Conservation (phyloP, 768 basidiomycete species). For the Albatrellus ellisii region DNA sequence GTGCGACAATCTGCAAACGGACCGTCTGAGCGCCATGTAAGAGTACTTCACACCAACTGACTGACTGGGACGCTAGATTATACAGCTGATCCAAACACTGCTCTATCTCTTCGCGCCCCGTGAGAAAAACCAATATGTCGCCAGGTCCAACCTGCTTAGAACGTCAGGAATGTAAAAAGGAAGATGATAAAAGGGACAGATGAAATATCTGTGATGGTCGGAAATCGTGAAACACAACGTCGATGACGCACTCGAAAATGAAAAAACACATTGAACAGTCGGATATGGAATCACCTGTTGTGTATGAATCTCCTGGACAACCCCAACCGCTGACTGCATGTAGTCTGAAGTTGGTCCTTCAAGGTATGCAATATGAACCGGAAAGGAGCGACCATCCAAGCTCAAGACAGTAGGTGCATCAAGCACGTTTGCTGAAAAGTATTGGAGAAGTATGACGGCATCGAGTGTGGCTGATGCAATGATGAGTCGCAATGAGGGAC, state of each 20-base stretch:
- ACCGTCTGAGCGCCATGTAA: slow-evolving; percentile 6
- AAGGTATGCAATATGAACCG: slow-evolving; percentile 87
- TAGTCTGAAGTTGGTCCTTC: slow-evolving; percentile 71
- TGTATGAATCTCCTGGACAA: slow-evolving; percentile 69
- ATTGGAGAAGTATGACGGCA: slow-evolving; percentile 77
- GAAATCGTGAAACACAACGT: too few relatives aligned
- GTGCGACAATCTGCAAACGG: slow-evolving; percentile 32
- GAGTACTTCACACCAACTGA: neutral
- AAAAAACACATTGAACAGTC: neutral
- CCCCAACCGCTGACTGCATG: slow-evolving; percentile 66
- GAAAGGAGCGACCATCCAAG: slow-evolving; percentile 89
- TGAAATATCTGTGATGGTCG: too few relatives aligned
- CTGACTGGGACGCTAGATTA: slow-evolving; percentile 29
- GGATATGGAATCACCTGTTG: slow-evolving; percentile 49
- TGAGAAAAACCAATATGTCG: slow-evolving; percentile 89
- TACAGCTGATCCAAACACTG: slow-evolving; percentile 70
- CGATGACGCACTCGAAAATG: neutral
- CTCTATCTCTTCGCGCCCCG: slow-evolving; percentile 95
- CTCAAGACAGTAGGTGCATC: slow-evolving; percentile 77
- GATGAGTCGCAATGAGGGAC: slow-evolving; percentile 80
- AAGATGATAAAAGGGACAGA: too few relatives aligned
- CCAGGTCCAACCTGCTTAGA: slow-evolving; percentile 56
- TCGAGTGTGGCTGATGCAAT: slow-evolving; percentile 97
- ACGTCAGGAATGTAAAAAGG: too few relatives aligned
- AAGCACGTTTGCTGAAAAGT: slow-evolving; percentile 59